A percentile compares a stretch with the other conserved stretches of the same genome.
phyloP scores from a whole-genome alignment of 441 rosid genomes.

The Gossypium aridum region DNA sequence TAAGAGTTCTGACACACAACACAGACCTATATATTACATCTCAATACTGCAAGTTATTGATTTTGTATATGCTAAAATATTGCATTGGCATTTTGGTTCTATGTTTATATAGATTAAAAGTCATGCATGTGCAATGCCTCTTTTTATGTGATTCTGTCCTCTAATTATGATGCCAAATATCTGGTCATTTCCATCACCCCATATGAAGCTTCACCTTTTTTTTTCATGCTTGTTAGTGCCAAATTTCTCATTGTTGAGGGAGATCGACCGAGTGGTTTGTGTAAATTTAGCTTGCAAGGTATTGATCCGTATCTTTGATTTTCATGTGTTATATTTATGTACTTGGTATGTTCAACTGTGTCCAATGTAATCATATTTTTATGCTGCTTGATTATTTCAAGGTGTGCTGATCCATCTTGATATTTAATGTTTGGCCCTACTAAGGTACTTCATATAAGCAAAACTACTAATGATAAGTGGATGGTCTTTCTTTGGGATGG shows the following conservation, averaged over 20 bases:
- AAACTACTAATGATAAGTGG: constrained; percentile 35
- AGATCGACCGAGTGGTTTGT: constrained; percentile 43
- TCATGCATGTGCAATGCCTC: background rate
- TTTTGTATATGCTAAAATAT: background rate
- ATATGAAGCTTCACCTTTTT: background rate
- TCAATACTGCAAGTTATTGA: background rate
- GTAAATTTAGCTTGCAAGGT: constrained; percentile 63
- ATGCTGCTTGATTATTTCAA: background rate
- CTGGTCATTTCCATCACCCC: background rate
- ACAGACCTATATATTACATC: background rate
- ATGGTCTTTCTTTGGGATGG: constrained; percentile 85
- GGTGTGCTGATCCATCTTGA: constrained; percentile 4
- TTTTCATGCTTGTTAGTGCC: constrained; percentile 26
- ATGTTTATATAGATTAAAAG: background rate
- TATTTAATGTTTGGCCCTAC: constrained; percentile 15
- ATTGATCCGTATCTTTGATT: background rate
- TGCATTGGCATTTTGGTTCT: background rate
- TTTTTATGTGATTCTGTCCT: background rate
- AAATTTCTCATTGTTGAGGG: constrained; percentile 45
- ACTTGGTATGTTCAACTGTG: background rate
- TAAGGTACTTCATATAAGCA: constrained; percentile 57
- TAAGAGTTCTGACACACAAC: background rate
- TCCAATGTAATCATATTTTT: background rate
- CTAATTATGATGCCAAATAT: background rate
- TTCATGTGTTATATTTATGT: background rate